These are phyloP conservation scores for Artemisia argyi DNA, from an alignment of 129 eudicot genomes.

Conservation along the genomic window DNA sequence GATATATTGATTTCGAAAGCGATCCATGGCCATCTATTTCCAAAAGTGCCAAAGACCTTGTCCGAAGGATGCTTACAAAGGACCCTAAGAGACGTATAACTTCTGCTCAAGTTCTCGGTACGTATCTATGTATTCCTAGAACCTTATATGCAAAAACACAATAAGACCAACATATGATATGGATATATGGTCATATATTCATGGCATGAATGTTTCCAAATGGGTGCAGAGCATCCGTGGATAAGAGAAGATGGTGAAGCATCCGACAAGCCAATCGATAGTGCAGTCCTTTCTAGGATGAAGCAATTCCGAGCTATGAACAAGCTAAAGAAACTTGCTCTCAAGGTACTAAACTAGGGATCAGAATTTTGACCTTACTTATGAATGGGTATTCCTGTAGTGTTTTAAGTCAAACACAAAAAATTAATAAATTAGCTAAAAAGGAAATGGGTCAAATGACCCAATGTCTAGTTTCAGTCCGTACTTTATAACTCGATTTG, in stretches of 20 bases:
- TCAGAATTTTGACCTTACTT: too few relatives aligned
- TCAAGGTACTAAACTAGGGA: constrained; percentile 48
- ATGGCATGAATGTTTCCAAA: constrained; percentile 8
- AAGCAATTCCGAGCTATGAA: constrained; percentile 98
- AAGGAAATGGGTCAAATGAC: too few relatives aligned
- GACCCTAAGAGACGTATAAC: constrained; percentile 77
- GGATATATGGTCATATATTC: constrained; percentile 8
- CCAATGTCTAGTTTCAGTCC: too few relatives aligned
- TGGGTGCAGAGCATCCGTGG: constrained; percentile 83
- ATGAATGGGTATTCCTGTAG: too few relatives aligned
- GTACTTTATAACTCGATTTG: too few relatives aligned
- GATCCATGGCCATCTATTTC: constrained; percentile 82
- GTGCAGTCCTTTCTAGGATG: constrained; percentile 91
- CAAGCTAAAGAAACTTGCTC: constrained; percentile 92
- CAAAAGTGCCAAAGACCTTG: constrained; percentile 73
- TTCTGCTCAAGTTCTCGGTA: constrained; percentile 85
- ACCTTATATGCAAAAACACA: not conserved
- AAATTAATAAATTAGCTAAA: too few relatives aligned
- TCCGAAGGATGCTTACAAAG: constrained; percentile 61
- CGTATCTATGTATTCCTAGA: not conserved
- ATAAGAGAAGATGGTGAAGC: constrained; percentile 85
- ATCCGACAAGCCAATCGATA: constrained; percentile 90
- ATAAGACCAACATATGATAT: not conserved
- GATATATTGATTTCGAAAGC: constrained; percentile 62
- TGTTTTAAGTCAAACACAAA: too few relatives aligned